Conservation (phyloP, 2,329 filamentous ascomycete genomes). For the Clathrospora elynae region DNA sequence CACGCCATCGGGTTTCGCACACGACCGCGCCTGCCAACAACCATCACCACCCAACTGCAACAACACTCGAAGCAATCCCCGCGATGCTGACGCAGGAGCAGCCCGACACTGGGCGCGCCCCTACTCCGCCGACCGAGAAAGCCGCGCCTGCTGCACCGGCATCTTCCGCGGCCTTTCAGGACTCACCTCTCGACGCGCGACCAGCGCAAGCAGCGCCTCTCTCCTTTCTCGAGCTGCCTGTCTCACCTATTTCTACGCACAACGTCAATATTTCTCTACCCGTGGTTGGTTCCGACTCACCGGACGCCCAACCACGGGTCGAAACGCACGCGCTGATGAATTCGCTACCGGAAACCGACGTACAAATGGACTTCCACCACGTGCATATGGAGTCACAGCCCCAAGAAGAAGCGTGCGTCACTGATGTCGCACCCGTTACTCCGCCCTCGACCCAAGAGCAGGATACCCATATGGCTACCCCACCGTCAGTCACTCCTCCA, state of each 20-base stretch:
- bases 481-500: background rate
- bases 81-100: too few species aligned
- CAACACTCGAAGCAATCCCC: background rate
- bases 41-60: background rate
- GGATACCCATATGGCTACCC: background rate
- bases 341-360: background rate
- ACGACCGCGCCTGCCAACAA: background rate
- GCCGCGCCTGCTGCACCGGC: slow-evolving; percentile 6
- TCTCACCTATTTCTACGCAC: background rate
- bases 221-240: background rate
- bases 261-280: background rate
- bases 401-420: background rate
- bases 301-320: background rate
- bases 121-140: slow-evolving; percentile 2
- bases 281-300: background rate
- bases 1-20: background rate
- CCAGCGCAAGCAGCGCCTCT: background rate
- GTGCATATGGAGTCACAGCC: background rate
- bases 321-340: background rate
- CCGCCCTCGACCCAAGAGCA: background rate
- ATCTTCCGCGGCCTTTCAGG: background rate
- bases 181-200: background rate
- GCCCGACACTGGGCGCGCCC: background rate
- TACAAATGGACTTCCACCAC: too few species aligned
- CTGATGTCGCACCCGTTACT: background rate